Conservation (phyloP, 1,284 basidiomycete species). For the Tilletia caries region DNA sequence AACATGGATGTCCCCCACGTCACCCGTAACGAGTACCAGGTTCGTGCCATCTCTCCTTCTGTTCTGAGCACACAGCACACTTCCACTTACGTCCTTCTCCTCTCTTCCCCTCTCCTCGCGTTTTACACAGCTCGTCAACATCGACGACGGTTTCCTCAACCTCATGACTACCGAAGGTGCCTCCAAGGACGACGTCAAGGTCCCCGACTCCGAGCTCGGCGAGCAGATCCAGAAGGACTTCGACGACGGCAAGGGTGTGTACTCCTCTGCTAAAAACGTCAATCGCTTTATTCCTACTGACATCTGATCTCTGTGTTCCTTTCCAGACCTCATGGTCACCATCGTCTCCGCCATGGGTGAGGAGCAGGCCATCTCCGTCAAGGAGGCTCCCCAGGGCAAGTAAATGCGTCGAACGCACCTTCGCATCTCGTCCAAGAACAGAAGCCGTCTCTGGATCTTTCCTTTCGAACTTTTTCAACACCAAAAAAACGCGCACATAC, state of each 20-base stretch:
- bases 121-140: constrained; percentile 66
- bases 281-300: background rate
- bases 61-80: no score
- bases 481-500: no score
- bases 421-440: no score
- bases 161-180: constrained; percentile 80
- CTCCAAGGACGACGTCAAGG: constrained; percentile 90
- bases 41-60: background rate
- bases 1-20: constrained; percentile 99
- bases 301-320: background rate
- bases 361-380: constrained; percentile 77
- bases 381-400: constrained; percentile 52
- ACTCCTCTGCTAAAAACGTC: background rate
- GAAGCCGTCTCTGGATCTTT: no score
- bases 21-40: constrained; percentile 73
- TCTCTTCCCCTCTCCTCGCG: background rate
- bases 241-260: constrained; percentile 69
- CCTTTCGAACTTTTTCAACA: no score
- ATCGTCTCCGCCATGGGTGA: constrained; percentile 87
- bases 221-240: constrained; percentile 70
- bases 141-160: constrained; percentile 74
- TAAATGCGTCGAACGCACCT: constrained; percentile 28
- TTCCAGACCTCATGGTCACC: constrained; percentile 69
- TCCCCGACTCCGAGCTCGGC: constrained; percentile 84
- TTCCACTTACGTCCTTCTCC: no score